phyloP scores from a whole-genome alignment of 78 protist genomes.

The Emiliania huxleyi region DNA sequence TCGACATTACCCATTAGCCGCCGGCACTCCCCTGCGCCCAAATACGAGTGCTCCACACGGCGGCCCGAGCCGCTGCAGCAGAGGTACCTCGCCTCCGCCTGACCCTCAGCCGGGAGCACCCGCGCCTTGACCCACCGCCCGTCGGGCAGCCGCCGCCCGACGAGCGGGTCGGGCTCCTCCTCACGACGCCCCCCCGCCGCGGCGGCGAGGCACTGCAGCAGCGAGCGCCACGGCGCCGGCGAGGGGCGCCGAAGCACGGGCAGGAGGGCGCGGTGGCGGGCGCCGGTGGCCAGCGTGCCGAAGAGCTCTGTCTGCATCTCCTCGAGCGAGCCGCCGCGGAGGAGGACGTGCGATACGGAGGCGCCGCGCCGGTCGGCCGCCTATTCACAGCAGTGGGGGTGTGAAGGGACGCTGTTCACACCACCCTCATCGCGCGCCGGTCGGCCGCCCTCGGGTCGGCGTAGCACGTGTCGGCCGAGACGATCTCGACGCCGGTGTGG shows the following conservation, averaged over 20 bases:
- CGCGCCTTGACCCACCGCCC: conserved; percentile 18
- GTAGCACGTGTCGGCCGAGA: background rate
- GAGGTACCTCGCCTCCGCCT: background rate
- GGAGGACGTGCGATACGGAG: background rate
- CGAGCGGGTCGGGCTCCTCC: background rate
- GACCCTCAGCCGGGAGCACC: background rate
- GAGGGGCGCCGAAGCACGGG: background rate
- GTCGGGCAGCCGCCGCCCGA: background rate
- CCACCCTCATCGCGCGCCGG: too few species aligned
- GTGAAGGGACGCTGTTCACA: too few species aligned
- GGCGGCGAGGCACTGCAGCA: background rate
- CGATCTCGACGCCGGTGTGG: background rate
- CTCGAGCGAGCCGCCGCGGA: background rate
- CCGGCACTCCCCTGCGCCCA: too few species aligned
- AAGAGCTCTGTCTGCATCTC: background rate
- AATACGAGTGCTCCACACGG: background rate
- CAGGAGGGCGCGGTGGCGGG: background rate
- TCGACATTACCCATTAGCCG: too few species aligned
- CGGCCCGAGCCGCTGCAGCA: background rate
- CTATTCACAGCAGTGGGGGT: too few species aligned
- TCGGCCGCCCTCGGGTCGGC: background rate
- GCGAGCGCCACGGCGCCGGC: background rate
- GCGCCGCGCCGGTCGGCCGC: conserved; percentile 13
- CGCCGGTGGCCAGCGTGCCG: background rate
- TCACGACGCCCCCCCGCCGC: background rate